phyloP scores from a whole-genome alignment of 495 filamentous ascomycete species.

The Neurospora sp. region DNA sequence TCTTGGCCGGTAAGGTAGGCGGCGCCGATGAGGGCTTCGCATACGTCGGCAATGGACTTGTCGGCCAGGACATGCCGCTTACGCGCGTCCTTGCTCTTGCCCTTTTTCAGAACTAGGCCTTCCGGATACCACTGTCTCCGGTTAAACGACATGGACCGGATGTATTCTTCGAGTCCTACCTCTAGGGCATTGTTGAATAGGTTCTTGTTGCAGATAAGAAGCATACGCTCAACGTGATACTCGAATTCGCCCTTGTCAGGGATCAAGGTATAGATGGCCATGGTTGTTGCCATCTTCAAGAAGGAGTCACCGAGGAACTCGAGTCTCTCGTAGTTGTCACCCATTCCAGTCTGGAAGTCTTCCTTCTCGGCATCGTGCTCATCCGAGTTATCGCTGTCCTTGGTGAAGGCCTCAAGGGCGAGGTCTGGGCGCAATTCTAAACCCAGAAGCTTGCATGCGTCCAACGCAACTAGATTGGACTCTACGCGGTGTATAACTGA shows the following conservation, averaged over 20 bases:
- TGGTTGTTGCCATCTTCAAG: slow-evolving; percentile 90
- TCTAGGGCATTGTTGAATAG: slow-evolving; percentile 66
- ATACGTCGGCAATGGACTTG: slow-evolving; percentile 95
- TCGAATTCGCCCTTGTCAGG: slow-evolving; percentile 77
- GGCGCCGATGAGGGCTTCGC: slow-evolving; percentile 89
- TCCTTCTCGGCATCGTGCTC: slow-evolving; percentile 62
- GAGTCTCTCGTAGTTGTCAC: slow-evolving; percentile 89
- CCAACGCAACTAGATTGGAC: slow-evolving; percentile 67
- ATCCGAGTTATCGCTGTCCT: slow-evolving; percentile 85
- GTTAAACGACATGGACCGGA: slow-evolving; percentile 75
- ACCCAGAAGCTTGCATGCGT: slow-evolving; percentile 48
- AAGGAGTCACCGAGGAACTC: slow-evolving; percentile 93
- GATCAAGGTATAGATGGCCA: slow-evolving; percentile 64
- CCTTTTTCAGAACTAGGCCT: slow-evolving; percentile 48
- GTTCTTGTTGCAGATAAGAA: slow-evolving; percentile 86
- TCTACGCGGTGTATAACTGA: slow-evolving; percentile 78
- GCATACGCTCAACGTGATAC: slow-evolving; percentile 85
- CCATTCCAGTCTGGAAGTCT: slow-evolving; percentile 82
- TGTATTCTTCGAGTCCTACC: slow-evolving; percentile 61
- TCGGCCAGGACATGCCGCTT: slow-evolving; percentile 59
- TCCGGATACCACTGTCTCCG: slow-evolving; percentile 75
- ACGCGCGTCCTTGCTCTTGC: slow-evolving; percentile 34
- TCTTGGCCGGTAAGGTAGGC: slow-evolving; percentile 55
- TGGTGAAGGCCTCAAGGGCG: slow-evolving; percentile 86
- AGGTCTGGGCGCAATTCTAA: slow-evolving; percentile 50